phyloP scores from a whole-genome alignment of 2,329 filamentous ascomycete species.

The Decorospora gaudefroyi region DNA sequence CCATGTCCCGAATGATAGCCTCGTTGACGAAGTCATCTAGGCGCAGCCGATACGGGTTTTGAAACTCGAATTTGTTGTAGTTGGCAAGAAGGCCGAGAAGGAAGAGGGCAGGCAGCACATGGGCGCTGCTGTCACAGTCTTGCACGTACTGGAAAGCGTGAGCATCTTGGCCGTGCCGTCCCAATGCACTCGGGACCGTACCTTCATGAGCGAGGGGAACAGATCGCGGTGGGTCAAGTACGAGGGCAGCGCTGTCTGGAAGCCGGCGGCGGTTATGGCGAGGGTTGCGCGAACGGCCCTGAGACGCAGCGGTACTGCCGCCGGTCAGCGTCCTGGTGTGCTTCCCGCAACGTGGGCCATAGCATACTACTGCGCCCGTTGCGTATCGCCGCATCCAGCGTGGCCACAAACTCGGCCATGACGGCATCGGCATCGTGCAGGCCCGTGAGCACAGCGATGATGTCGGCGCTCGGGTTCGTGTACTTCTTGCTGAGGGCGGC shows the following conservation, averaged over 20 bases:
- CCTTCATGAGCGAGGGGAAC: slow-evolving; percentile 94
- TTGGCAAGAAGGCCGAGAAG: slow-evolving; percentile 88
- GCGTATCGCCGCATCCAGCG: slow-evolving; percentile 80
- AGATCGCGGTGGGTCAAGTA: slow-evolving; percentile 95
- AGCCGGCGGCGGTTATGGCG: slow-evolving; percentile 87
- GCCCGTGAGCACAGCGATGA: slow-evolving; percentile 86
- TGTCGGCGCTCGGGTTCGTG: slow-evolving; percentile 91
- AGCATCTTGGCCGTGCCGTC: neutral
- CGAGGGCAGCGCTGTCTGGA: slow-evolving; percentile 89
- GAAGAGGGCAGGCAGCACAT: slow-evolving; percentile 73
- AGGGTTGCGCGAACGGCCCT: slow-evolving; percentile 82
- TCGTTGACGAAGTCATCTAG: slow-evolving; percentile 97
- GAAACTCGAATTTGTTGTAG: slow-evolving; percentile 99
- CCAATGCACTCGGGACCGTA: slow-evolving; percentile 41
- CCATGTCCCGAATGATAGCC: slow-evolving; percentile 78
- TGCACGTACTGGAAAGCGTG: slow-evolving; percentile 69
- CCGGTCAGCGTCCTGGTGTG: slow-evolving; percentile 18
- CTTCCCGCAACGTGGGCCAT: accelerated
- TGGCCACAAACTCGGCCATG: slow-evolving; percentile 85
- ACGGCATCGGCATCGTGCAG: slow-evolving; percentile 84
- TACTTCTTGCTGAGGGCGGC: slow-evolving; percentile 86
- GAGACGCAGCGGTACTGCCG: slow-evolving; percentile 71
- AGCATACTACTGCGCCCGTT: slow-evolving; percentile 70
- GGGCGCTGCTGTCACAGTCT: slow-evolving; percentile 67
- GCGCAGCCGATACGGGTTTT: slow-evolving; percentile 91